phyloP scores from a whole-genome alignment of 176 grass and related monocot genomes.

The Alloteropsis semialata region DNA sequence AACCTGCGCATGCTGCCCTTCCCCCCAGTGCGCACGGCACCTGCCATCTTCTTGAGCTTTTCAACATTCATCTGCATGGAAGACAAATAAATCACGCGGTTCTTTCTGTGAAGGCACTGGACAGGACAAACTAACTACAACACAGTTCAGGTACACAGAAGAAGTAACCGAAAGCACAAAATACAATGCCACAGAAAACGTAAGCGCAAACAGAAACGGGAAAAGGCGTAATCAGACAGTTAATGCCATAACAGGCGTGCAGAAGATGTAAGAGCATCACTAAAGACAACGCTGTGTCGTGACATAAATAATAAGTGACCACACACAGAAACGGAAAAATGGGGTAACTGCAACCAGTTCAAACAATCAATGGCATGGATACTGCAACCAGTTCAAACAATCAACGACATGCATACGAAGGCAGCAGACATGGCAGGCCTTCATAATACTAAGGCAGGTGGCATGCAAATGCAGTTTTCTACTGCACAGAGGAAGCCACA shows the following conservation, averaged over 20 bases:
- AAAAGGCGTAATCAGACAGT: constrained; percentile 12
- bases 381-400: neutral
- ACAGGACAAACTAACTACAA: neutral
- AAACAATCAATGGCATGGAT: neutral
- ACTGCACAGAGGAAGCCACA: neutral
- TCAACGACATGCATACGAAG: neutral
- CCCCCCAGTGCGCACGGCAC: constrained; percentile 85
- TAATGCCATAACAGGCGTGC: neutral
- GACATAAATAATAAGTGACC: neutral
- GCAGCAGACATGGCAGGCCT: neutral
- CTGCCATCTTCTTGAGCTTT: constrained; percentile 82
- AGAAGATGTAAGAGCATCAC: neutral
- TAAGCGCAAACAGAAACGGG: neutral
- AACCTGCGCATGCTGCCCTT: constrained; percentile 94
- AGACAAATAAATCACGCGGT: constrained; percentile 20
- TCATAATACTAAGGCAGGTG: too few species aligned
- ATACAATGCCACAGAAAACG: neutral
- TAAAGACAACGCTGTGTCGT: neutral
- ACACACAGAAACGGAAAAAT: neutral
- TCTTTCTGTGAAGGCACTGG: neutral
- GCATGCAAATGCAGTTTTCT: neutral
- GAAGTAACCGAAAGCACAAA: neutral
- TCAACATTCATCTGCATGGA: constrained; percentile 76
- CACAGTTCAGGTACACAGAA: neutral
- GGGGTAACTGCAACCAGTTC: neutral